A percentile compares a stretch with the other conserved stretches of the same genome.
phyloP scores from a whole-genome alignment of 805 yeast genomes.

The Metschnikowia baotianmanensis region DNA sequence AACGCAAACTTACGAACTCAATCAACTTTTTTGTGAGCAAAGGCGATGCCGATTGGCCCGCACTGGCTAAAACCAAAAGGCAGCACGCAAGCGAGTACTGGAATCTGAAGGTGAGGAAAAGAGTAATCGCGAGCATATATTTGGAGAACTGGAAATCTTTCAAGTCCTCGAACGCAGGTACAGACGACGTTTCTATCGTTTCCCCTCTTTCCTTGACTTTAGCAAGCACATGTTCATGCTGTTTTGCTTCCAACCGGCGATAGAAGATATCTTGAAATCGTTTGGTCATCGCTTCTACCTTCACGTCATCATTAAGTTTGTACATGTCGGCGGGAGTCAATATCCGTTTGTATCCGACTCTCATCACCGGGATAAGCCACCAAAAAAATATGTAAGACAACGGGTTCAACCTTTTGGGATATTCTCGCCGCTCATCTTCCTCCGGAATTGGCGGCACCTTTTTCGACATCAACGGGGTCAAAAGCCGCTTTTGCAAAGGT shows the following conservation, averaged over 20 bases:
- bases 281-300: slow-evolving; percentile 32
- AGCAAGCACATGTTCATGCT: slow-evolving; percentile 19
- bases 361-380: slow-evolving; percentile 67
- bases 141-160: slow-evolving; percentile 31
- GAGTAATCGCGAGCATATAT: slow-evolving; percentile 21
- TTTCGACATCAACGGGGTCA: slow-evolving; percentile 34
- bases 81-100: slow-evolving; percentile 26
- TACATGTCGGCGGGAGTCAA: slow-evolving; percentile 62
- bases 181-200: slow-evolving; percentile 18
- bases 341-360: slow-evolving; percentile 70
- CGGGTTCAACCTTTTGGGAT: slow-evolving; percentile 43
- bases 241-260: slow-evolving; percentile 12
- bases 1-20: slow-evolving; percentile 30
- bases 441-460: slow-evolving; percentile 50
- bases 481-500: slow-evolving; percentile 31
- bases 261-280: slow-evolving; percentile 19
- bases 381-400: slow-evolving; percentile 50
- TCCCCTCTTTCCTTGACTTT: slow-evolving; percentile 29
- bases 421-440: slow-evolving; percentile 47
- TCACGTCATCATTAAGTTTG: slow-evolving; percentile 32
- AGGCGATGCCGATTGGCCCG: slow-evolving; percentile 31
- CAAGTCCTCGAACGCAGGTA: slow-evolving; percentile 26
- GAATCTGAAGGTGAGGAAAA: slow-evolving; percentile 30
- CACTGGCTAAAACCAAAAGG: slow-evolving; percentile 25
- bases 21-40: slow-evolving; percentile 38